These are phyloP conservation scores for Dendrostoma leiphaemia DNA, from an alignment of 2,329 filamentous ascomycete species.

Conservation along the genomic window DNA sequence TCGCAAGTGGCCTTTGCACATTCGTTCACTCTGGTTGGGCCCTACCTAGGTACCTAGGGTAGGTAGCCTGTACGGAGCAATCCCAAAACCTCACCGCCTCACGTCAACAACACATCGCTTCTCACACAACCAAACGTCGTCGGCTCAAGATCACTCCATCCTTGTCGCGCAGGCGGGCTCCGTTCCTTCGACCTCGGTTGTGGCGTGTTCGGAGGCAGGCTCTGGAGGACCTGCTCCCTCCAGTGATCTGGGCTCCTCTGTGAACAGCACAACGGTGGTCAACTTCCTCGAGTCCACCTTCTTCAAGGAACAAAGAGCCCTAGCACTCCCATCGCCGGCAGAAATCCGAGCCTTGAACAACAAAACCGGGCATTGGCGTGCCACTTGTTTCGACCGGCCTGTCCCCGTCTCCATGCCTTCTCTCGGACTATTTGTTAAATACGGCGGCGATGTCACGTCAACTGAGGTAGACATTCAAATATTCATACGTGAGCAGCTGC, in stretches of 20 bases:
- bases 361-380: neutral
- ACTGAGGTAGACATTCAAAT: slow-evolving; percentile 24
- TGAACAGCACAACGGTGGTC: neutral
- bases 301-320: neutral
- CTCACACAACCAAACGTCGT: no score
- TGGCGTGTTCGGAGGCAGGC: neutral
- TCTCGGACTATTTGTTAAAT: slow-evolving; percentile 30
- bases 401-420: slow-evolving; percentile 27
- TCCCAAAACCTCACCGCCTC: no score
- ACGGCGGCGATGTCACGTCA: slow-evolving; percentile 25
- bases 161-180: no score
- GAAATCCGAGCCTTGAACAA: neutral
- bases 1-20: no score
- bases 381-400: slow-evolving; percentile 22
- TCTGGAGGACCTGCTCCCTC: neutral
- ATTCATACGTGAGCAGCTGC: slow-evolving; percentile 11
- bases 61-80: no score
- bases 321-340: neutral
- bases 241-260: neutral
- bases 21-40: no score
- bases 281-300: neutral
- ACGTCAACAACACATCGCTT: no score
- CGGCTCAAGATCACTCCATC: no score
- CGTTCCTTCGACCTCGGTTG: no score
- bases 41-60: no score